Evolutionary conservation across 331 rosid species (phyloP).

Genomic region (Acacia pycnantha): DNA sequence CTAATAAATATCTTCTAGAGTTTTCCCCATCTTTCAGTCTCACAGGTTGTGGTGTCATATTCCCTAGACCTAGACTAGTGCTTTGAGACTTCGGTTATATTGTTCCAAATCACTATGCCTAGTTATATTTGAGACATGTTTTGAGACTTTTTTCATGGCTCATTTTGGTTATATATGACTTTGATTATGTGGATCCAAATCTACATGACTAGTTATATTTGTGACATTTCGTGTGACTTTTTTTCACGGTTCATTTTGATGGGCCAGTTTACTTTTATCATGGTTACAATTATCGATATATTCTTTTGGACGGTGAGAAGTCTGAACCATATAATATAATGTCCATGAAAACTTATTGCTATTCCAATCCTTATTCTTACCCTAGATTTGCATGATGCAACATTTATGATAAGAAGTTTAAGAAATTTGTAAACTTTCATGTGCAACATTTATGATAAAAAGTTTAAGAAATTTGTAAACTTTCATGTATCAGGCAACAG

Average conservation of each 20-base stretch:
- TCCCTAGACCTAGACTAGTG: not conserved
- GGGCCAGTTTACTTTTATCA: not conserved
- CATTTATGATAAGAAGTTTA: not conserved
- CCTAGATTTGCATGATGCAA: not conserved
- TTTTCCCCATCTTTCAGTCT: not conserved
- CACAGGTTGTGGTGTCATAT: not conserved
- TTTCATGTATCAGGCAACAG: constrained; percentile 54
- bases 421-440: not conserved
- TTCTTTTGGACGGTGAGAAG: not conserved
- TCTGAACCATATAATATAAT: not conserved
- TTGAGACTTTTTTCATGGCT: not conserved
- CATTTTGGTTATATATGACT: not conserved
- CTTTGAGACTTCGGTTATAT: not conserved
- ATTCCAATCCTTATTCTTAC: not conserved
- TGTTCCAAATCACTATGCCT: not conserved
- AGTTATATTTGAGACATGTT: not conserved
- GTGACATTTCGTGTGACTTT: not conserved
- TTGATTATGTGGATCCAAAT: not conserved
- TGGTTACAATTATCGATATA: not conserved
- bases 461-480: not conserved
- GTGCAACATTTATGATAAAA: constrained; percentile 25
- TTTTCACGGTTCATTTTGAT: not conserved
- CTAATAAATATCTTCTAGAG: not conserved
- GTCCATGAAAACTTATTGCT: not conserved
- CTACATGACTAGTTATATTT: not conserved